Base-by-base conservation (phyloP, 2,329 filamentous ascomycete species). In the Botrytis sinoallii region DNA sequence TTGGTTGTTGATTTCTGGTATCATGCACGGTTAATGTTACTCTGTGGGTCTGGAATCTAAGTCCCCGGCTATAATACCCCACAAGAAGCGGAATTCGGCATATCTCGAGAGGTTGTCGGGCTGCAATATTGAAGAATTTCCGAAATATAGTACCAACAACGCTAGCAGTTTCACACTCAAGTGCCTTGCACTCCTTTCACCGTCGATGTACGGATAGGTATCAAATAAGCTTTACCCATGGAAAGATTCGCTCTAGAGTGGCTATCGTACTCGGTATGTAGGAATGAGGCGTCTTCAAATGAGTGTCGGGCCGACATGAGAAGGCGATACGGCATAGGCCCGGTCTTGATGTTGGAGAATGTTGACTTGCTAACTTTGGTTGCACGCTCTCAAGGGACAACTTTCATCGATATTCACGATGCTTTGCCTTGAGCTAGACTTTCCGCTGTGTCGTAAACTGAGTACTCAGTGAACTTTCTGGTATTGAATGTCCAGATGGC, bases 81-180 rank as follows among this genome's bases (percentile, higher is more conserved):
- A 38, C 9, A 29, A 20, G 22, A 25, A n/a, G 65, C 25, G 8
- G 8, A 29, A 20, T 42, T 68, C 48, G 48, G 48, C 25, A 57
- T 42, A 16, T 57, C 35, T 57, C 25, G 18, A 40, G 65, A 57
- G 25, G 48, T 18, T 20, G 5, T 22, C 35, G 65, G 65, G 48
- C 48, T 68, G 16, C 9, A 68, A 55, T 14, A 18, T 40, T 40
- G 48, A 68, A 68, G 48, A 68, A 57, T 55, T 57, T 68, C 65
- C 48, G 48, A 55, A 20, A 68, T 25, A 68, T 25, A n/a, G 55
- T 57, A 68, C 35, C 66, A 57, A n/a, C 48, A 42, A 55, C 48
- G 48, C 35, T 40, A 57, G 48, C 32, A 29, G 46, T 18, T 55
- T 68, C 46, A 68, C 25, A 68, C 46, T 29, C 35, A n/a, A 40